Base-by-base conservation (phyloP, 257 asterid species). In the Thymus mandschuricus region DNA sequence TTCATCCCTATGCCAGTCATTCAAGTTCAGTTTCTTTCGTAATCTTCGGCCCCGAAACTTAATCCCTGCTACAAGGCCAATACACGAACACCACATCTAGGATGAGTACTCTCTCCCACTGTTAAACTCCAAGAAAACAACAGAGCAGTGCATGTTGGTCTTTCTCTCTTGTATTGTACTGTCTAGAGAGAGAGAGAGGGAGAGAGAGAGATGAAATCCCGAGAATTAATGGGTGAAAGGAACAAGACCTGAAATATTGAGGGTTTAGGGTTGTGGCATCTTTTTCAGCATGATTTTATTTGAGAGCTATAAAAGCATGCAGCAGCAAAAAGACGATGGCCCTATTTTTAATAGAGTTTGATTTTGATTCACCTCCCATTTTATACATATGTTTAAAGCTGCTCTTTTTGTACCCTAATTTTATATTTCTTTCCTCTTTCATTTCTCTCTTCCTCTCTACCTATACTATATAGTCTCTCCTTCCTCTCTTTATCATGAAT, bases 111-210 rank as follows among this genome's bases (percentile, higher is more conserved):
- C 44, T 38, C 44, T 38, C 44, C 49, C 29, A 82, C 88, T 84
- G 79, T 82, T 81, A 72, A 78, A 87, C 92, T 82, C 76, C 70
- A 76, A 86, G 89, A 84, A 75, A 82, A 85, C 84, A 82, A 76
- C 79, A 81, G 88, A 81, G 79, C 82, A 80, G 85, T 78, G 49
- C 60, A 73, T 60, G 92, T 82, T 79, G 74, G 33, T 70, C 44
- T 60, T 64, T 52, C 72, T 64, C 72, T 73, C 78, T 63, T 21
- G 10, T 21, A 2, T 41, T 8, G 38, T 38, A 1, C 21, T 4
- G 3, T 38, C 41, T 38, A 4, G 41, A 38, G 41, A 38, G 41
- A 38, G 41, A 38, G 41, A 35, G 35, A 33, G 35, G 3, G 35
- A 33, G 35, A 3, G 41, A 35, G 41, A 1, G 21, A 1, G 41